phyloP scores from a whole-genome alignment of 2,329 filamentous ascomycete species.

The Xylaria sp. region DNA sequence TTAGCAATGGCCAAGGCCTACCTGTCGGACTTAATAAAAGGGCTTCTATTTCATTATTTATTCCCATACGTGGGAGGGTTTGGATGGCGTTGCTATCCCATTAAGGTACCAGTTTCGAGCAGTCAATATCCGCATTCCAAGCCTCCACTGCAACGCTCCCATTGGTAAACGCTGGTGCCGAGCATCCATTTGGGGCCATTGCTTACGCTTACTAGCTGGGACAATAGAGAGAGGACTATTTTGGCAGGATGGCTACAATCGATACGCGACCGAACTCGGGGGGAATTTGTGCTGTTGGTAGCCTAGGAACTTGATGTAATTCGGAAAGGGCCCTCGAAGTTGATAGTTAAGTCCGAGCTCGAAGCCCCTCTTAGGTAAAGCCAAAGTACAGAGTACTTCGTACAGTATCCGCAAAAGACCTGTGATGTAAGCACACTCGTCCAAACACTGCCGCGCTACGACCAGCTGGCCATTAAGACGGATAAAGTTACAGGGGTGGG shows the following conservation, averaged over 20 bases:
- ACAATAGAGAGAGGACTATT: background rate
- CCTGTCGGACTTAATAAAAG: background rate
- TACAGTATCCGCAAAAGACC: too few relatives aligned
- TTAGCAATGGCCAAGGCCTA: background rate
- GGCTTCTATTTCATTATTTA: background rate
- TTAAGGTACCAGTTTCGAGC: background rate
- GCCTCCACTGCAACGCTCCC: background rate
- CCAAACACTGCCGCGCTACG: too few relatives aligned
- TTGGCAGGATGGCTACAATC: background rate
- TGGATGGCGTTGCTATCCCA: background rate
- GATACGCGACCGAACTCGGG: background rate
- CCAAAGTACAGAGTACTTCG: too few relatives aligned
- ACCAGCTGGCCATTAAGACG: too few relatives aligned
- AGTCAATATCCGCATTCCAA: background rate
- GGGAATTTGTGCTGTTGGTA: background rate
- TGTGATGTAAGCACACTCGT: too few relatives aligned
- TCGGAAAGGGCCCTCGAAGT: too few relatives aligned
- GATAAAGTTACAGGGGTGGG: too few relatives aligned
- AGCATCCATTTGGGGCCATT: background rate
- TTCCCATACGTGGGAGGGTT: background rate
- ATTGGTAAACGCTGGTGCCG: background rate
- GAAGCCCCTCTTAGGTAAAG: too few relatives aligned
- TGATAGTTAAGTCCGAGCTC: too few relatives aligned
- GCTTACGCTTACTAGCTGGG: background rate
- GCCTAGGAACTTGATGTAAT: too few relatives aligned